These are phyloP conservation scores for Claviceps humidiphila DNA, from an alignment of 2,329 filamentous ascomycete genomes.

Conservation along the genomic window DNA sequence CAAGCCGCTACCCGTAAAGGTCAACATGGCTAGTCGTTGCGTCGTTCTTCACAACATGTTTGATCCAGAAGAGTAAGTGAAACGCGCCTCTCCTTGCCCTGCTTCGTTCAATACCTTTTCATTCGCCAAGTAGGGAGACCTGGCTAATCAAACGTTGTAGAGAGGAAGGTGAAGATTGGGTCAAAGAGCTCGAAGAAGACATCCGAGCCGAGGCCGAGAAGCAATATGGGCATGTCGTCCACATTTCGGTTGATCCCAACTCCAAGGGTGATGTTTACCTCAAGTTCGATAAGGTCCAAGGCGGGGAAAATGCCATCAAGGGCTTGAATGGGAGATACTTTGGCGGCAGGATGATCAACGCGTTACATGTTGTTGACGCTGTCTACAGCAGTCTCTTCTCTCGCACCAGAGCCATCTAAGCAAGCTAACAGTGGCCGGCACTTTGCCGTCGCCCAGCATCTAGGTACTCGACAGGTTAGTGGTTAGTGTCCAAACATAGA, in stretches of 20 bases:
- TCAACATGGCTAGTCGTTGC: slow-evolving; percentile 86
- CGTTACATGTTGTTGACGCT: slow-evolving; percentile 91
- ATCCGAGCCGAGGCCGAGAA: slow-evolving; percentile 83
- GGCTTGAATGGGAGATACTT: slow-evolving; percentile 96
- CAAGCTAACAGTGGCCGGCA: slow-evolving; percentile 35
- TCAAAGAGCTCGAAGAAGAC: slow-evolving; percentile 88
- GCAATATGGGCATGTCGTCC: slow-evolving; percentile 95
- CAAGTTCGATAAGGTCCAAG: slow-evolving; percentile 92
- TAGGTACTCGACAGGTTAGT: slow-evolving; percentile 34
- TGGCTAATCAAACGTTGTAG: slow-evolving; percentile 33
- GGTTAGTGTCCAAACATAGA: slow-evolving; percentile 10
- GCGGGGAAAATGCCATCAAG: slow-evolving; percentile 94
- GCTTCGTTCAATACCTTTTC: background rate
- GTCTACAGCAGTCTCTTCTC: slow-evolving; percentile 97
- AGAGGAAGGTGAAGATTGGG: slow-evolving; percentile 76
- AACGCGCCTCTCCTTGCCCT: background rate
- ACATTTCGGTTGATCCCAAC: slow-evolving; percentile 89
- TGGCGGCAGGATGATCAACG: slow-evolving; percentile 82
- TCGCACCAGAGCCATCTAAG: slow-evolving; percentile 66
- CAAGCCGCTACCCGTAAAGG: slow-evolving; percentile 69
- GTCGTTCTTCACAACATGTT: slow-evolving; percentile 95
- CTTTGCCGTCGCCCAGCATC: slow-evolving; percentile 26
- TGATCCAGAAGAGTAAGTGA: slow-evolving; percentile 72
- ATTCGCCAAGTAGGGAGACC: slow-evolving; percentile 6
- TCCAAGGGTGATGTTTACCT: slow-evolving; percentile 94